Conservation (phyloP, 1,284 basidiomycete species). For the Vanrija humicola region DNA sequence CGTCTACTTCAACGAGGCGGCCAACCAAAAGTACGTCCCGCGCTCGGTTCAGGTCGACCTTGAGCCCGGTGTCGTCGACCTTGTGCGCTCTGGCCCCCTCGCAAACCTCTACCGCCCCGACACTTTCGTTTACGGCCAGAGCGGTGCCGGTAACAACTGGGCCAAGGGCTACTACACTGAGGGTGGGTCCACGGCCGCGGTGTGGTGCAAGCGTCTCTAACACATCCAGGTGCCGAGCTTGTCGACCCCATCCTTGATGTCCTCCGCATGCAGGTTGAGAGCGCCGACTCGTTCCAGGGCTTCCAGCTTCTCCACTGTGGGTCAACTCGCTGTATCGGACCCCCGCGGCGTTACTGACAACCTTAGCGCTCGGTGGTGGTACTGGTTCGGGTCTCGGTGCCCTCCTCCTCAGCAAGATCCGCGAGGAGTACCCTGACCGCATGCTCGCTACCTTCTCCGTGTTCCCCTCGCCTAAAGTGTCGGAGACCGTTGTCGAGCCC, state of each 20-base stretch:
- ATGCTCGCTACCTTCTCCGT: constrained; percentile 93
- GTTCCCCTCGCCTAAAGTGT: constrained; percentile 87
- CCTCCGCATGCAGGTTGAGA: constrained; percentile 69
- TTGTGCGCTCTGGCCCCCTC: constrained; percentile 55
- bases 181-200: constrained; percentile 51
- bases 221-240: constrained; percentile 72
- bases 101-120: constrained; percentile 75
- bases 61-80: constrained; percentile 83
- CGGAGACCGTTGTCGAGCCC: constrained; percentile 87
- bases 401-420: constrained; percentile 74
- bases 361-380: constrained; percentile 74
- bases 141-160: constrained; percentile 56
- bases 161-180: constrained; percentile 68
- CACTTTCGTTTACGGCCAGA: constrained; percentile 73
- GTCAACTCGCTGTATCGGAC: constrained; percentile 1
- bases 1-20: constrained; percentile 50
- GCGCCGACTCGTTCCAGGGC: constrained; percentile 83
- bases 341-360: not conserved
- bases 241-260: constrained; percentile 78
- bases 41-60: constrained; percentile 86
- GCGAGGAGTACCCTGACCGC: constrained; percentile 88
- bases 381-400: constrained; percentile 84
- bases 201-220: not conserved
- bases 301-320: constrained; percentile 82
- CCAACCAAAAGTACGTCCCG: constrained; percentile 67